Evolutionary conservation across 768 basidiomycete genomes (phyloP), one percentile per base, ranked within the genome.

Genomic region (Amanita molliuscula): DNA sequence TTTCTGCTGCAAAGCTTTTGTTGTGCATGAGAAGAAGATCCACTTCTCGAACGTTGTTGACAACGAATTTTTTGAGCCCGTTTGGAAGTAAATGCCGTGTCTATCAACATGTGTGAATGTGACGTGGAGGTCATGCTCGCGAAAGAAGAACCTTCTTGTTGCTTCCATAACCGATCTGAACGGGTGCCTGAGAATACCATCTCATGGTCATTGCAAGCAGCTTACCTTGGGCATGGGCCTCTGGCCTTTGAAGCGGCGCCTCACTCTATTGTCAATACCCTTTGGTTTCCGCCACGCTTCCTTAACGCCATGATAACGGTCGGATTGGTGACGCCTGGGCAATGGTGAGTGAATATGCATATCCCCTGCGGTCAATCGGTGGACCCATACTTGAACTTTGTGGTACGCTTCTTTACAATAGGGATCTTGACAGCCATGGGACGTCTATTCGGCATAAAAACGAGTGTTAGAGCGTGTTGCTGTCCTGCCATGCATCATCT

Each of bases 211-310:
- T 11, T 28, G 13, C 28, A 6, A 37, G 41, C 44, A 40, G 61
- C 77, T 60, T 59, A 92, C 92, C 79, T 92, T 94, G 65, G 94
- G 94, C 95, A 98, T 97, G 57, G 92, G 78, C 51, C 81, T 78
- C 68, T 95, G 92, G 49, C 95, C 95, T 77, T 92, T 96, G 78
- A 91, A 92, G 62, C 88, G 83, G 59, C 89, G 81, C 67, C 92
- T 78, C 61, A 96, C 94, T 63, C 94, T 83, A 83, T 98, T 98
- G 68, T 98, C 95, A 61, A 97, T 98, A 90, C 95, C 96, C 83
- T 98, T 99, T 59, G 96, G 96, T 77, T 99, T 99, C 69, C 96
- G 81, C 96, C 96, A 99, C 77, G 89, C 77, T 76, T 96, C 93
- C 79, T 95, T 95, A 59, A 98, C 93, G 58, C 86, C 74, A 68